Percentiles rank a stretch among this genome's conserved stretches.
These are phyloP conservation scores for Pichia occidentalis DNA, from an alignment of 805 yeast genomes.

Conservation along the genomic window DNA sequence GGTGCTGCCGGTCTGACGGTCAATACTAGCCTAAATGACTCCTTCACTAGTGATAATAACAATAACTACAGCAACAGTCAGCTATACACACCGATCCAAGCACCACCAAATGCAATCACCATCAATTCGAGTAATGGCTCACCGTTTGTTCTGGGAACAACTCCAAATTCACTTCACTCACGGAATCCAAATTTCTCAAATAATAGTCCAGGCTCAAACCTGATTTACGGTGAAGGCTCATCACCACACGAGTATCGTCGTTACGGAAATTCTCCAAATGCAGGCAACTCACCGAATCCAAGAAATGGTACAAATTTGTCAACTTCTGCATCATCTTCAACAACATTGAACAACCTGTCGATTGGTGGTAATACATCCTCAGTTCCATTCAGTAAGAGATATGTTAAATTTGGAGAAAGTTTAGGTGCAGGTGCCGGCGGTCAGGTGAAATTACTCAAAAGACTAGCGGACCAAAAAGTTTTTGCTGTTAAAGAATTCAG, in stretches of 20 bases:
- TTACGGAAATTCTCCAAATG: constrained; percentile 11
- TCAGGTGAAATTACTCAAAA: constrained; percentile 64
- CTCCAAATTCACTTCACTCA: constrained; percentile 10
- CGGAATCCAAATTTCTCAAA: constrained; percentile 25
- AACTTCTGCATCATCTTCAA: constrained; percentile 13
- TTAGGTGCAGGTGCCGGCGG: constrained; percentile 97
- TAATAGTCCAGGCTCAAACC: constrained; percentile 29
- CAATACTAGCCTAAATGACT: neutral
- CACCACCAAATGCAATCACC: constrained; percentile 4
- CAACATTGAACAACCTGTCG: constrained; percentile 17
- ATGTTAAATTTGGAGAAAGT: constrained; percentile 76
- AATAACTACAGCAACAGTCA: too few species aligned
- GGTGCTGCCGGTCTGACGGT: neutral
- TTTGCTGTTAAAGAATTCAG: constrained; percentile 94
- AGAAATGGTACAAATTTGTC: constrained; percentile 11
- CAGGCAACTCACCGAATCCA: too few species aligned
- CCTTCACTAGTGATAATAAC: too few species aligned
- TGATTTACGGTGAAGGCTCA: constrained; percentile 22
- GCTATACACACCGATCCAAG: constrained; percentile 9
- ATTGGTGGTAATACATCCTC: constrained; percentile 36
- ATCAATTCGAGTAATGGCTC: constrained; percentile 9
- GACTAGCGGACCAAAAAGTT: constrained; percentile 59
- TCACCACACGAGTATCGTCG: constrained; percentile 13
- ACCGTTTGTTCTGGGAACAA: constrained; percentile 30
- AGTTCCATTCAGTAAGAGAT: constrained; percentile 67